A percentile compares a stretch with the other conserved stretches of the same genome.
These are phyloP conservation scores for Ophiostoma piceae DNA, from an alignment of 2,329 filamentous ascomycete genomes.

Conservation along the genomic window DNA sequence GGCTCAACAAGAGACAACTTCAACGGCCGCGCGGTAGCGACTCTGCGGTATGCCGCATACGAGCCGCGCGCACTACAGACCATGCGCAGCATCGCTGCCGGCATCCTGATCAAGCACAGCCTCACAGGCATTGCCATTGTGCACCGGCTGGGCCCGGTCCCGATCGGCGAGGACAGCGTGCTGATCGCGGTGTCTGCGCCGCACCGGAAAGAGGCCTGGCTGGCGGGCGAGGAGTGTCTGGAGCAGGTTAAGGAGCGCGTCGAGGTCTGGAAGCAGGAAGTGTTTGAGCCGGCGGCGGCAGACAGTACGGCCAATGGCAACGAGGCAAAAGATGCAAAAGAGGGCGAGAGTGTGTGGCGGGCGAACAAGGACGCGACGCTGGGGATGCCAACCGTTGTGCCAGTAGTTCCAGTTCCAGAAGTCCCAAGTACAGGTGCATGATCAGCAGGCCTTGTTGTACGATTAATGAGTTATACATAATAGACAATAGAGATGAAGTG, in stretches of 20 bases:
- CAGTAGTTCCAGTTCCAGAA: neutral
- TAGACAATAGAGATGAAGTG: neutral
- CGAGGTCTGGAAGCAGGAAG: constrained; percentile 95
- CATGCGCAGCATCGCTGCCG: constrained; percentile 58
- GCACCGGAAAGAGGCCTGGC: constrained; percentile 81
- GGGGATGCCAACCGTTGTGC: neutral
- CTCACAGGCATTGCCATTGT: constrained; percentile 72
- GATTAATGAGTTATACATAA: neutral
- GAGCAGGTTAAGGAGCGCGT: constrained; percentile 79
- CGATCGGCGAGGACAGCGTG: constrained; percentile 89
- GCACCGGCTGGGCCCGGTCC: constrained; percentile 79
- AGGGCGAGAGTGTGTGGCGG: constrained; percentile 23
- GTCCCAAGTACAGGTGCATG: neutral
- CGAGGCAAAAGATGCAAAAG: neutral
- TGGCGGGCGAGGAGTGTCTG: constrained; percentile 79
- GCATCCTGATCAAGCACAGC: constrained; percentile 54
- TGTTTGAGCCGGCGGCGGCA: constrained; percentile 50
- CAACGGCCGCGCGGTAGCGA: constrained; percentile 62
- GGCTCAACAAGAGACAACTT: constrained; percentile 76
- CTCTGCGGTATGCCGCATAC: constrained; percentile 73
- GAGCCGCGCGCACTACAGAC: constrained; percentile 62
- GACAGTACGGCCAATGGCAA: neutral
- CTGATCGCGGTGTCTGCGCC: constrained; percentile 78
- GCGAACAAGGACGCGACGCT: constrained; percentile 19
- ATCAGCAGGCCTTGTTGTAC: neutral